Base-by-base conservation (phyloP, 192 early-diverging fungal species). In the Umbelopsis sp. region DNA sequence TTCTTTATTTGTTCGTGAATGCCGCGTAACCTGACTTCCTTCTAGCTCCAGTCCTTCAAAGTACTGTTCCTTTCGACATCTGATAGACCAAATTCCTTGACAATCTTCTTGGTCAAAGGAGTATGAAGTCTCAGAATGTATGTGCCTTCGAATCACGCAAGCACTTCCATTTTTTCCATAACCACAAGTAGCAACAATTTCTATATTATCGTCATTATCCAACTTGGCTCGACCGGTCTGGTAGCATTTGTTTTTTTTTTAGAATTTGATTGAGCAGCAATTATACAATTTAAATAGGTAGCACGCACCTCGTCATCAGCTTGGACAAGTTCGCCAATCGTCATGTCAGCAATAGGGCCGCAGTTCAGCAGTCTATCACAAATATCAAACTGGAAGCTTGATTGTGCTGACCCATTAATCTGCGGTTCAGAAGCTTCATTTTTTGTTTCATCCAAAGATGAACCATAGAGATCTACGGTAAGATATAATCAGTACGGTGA, bases 361-460 rank as follows among this genome's bases (percentile, higher is more conserved):
- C 89, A 90, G 68, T 91, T 90, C 16, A 90, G 69, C 1, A 98
- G 74, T 11, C 87, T 86, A 76, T 97, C 95, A 65, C 87, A 87
- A 0, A 97, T 86, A n/a, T 82, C 79, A 68, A 92, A 89, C 7
- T 73, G 78, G 74, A 90, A 88, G 8, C 80, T 75, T 55, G 70
- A 71, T 2, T 35, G 16, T 16, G 27, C 18, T 30, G 35, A 11
- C 4, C 55, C 30, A 35, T 61, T 61, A 15, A 51, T 75, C 65
- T 71, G 9, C 46, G 71, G n/a, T 53, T 67, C 50, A 47, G 44
- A 47, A 70, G 72, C 46, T n/a, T 13, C 25, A 7, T 49, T 65
- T 16, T 82, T 74, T n/a, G 71, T 74, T 51, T 80, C 78, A 41
- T 71, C 66, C 48, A 71, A 55, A 67, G 72, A 75, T 41, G 72